Base-by-base conservation (phyloP, 1,139 yeast genomes). In the Hyphopichia wangnamkhiaoensis region DNA sequence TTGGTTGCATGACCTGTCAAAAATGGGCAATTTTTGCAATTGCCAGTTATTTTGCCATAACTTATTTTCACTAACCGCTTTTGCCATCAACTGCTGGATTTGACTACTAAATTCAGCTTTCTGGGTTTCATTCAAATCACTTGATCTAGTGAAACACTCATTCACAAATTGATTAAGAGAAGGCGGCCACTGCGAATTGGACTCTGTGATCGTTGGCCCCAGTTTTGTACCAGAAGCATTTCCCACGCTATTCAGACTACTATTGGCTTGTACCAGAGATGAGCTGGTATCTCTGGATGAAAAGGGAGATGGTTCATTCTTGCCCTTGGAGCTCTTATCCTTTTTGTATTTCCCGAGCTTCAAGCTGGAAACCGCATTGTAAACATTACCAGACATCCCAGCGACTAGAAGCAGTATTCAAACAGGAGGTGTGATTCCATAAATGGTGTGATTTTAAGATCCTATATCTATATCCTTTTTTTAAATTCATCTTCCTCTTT, bases 21-120 rank as follows among this genome's bases (percentile, higher is more conserved):
- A 53, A 1, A 79, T 56, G 0, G 93, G 91, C 1, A 85, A 48
- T 23, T 63, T 62, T 56, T 80, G 85, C 8, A 45, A 50, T 8
- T 54, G 56, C 95, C 95, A 86, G 50, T 84, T 77, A 46, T 80
- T 82, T 1, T 60, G 52, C 68, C 76, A 71, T 3, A 84, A 55
- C 31, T 68, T 68, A 13, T 68, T 64, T 31, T 65, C 59, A 3
- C 60, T 61, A 33, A 76, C 70, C 0, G 91, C 90, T 33, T 44
- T 42, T 34, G 58, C 56, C 9, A 71, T 46, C 24, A 71, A 37
- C 20, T 44, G 34, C 42, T 57, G 63, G 23, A 71, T 42, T 42
- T 71, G 69, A 5, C 40, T 33, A 31, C 65, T 61, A 40, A 68
- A 63, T 5, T 39, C 33, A 3, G 49, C 43, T 42, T 60, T 59